Base-by-base conservation (phyloP, 2,329 filamentous ascomycete species). In the Verticillium dahliae region DNA sequence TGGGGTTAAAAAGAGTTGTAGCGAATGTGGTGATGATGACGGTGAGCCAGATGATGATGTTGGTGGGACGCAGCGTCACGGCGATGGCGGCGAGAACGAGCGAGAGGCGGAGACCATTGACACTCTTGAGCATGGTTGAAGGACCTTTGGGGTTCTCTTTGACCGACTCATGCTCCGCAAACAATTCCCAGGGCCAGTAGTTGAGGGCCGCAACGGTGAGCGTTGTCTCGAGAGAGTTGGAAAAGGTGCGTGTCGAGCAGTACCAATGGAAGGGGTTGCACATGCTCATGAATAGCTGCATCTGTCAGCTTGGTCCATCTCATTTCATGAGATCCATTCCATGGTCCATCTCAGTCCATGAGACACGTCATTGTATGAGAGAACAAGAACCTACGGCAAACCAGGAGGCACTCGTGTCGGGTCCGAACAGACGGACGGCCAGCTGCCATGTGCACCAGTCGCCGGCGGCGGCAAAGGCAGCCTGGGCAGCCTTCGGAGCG, bases 211-310 rank as follows among this genome's bases (percentile, higher is more conserved):
- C 81, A 62, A 90, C 81, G 4, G 94, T 97, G 67, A 99, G 77
- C 0, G 90, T 90, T n/a, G 90, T 92, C 79, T 99, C 95, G 4
- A 98, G 79, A 59, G 89, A 95, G 76, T 99, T 99, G 60, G 94
- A 97, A 70, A 99, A 89, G 1, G 95, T 97, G 56, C 95, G 85
- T 0, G 92, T 94, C 1, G 92, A 95, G 76, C 90, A 95, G 75
- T 95, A 98, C 91, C 91, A 98, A 73, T 97, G 92, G 92, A 95
- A 99, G 6, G 95, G 91, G 74, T 87, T 96, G 69, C 87, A 78
- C 54, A 90, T 74, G 3, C 87, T 88, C 75, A 95, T 82, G 62
- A 84, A 81, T 56, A 96, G 79, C 88, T 92, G 73, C 45, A 65
- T 31, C 31, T 33, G 39, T 62, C 6, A 62, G 59, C 7, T 27